phyloP scores from a whole-genome alignment of 495 filamentous ascomycete species.

The Trypethelium eluteriae region DNA sequence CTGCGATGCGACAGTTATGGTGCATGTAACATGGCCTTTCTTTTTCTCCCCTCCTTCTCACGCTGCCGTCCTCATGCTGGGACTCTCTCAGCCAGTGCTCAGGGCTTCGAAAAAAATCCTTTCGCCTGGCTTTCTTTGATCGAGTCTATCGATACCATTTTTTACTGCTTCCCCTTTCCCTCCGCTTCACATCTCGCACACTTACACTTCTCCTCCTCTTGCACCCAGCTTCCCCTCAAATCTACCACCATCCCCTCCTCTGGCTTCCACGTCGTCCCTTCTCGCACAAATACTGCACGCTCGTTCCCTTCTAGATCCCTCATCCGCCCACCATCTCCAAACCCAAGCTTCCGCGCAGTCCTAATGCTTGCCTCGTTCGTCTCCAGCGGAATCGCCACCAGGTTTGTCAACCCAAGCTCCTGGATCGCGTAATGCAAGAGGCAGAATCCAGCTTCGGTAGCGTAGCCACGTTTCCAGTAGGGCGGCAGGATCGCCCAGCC shows the following conservation, averaged over 20 bases:
- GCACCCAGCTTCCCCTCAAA: neutral
- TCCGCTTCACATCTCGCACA: neutral
- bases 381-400: constrained; percentile 1
- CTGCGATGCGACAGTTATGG: no score
- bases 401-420: neutral
- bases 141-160: no score
- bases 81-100: no score
- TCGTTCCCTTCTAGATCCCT: neutral
- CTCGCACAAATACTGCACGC: neutral
- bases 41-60: no score
- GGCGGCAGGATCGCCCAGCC: constrained; percentile 2
- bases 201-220: neutral
- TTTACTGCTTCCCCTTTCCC: neutral
- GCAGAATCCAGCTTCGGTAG: neutral
- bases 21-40: no score
- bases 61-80: no score
- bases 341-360: neutral
- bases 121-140: no score
- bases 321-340: neutral
- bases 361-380: neutral
- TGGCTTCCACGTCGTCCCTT: neutral
- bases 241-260: neutral
- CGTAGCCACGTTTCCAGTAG: neutral
- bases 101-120: no score
- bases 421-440: neutral